Evolutionary conservation across 2,329 filamentous ascomycete species (phyloP).

Genomic region (Elsinoe australis): DNA sequence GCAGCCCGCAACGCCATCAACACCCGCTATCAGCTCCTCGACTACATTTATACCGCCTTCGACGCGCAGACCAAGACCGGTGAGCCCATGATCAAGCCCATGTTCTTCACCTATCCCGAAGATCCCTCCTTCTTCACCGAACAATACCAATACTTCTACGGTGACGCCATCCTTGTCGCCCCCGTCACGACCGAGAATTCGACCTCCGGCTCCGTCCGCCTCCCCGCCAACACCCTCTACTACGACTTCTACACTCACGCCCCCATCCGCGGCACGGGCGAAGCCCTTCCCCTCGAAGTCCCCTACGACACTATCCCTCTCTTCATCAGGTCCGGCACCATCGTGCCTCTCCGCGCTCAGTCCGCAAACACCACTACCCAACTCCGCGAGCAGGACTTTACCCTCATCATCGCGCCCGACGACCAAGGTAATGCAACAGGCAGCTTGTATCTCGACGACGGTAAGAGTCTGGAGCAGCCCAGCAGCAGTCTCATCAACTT

Average conservation of each 20-base stretch:
- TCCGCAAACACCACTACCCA: constrained; percentile 56
- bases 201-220: constrained; percentile 48
- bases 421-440: constrained; percentile 57
- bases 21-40: constrained; percentile 66
- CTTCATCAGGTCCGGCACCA: constrained; percentile 57
- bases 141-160: constrained; percentile 53
- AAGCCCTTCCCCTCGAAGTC: constrained; percentile 41
- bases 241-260: constrained; percentile 53
- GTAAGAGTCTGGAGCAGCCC: constrained; percentile 56
- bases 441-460: constrained; percentile 69
- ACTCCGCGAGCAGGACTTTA: constrained; percentile 58
- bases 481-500: constrained; percentile 54
- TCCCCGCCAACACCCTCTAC: constrained; percentile 49
- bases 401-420: constrained; percentile 61
- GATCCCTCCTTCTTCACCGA: constrained; percentile 47
- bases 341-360: constrained; percentile 53
- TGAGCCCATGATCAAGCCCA: constrained; percentile 57
- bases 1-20: constrained; percentile 62
- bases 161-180: constrained; percentile 48
- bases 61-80: constrained; percentile 54
- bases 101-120: constrained; percentile 63
- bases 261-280: constrained; percentile 40
- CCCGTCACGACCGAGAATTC: constrained; percentile 48
- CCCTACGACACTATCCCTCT: constrained; percentile 54
- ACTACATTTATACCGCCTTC: constrained; percentile 71